phyloP scores from a whole-genome alignment of 805 yeast species.

The Pichia nakasei region DNA sequence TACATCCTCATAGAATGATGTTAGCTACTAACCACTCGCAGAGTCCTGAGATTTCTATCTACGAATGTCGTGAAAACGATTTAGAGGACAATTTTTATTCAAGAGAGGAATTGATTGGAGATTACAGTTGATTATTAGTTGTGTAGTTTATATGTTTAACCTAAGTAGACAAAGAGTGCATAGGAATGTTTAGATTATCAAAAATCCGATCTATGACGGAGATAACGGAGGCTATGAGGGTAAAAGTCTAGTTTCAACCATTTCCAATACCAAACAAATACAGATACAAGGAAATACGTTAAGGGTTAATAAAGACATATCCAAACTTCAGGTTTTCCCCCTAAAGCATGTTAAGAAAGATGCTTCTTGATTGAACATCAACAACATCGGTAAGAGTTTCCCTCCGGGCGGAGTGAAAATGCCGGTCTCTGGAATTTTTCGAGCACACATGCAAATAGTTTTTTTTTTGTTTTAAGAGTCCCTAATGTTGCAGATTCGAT shows the following conservation, averaged over 20 bases:
- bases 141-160: no score
- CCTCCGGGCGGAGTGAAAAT: not conserved
- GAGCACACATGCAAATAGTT: not conserved
- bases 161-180: no score
- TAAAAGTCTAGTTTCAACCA: no score
- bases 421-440: not conserved
- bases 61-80: conserved; percentile 37
- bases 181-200: not conserved
- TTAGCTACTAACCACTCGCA: conserved; percentile 79
- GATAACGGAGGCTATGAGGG: not conserved
- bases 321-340: no score
- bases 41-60: conserved; percentile 61
- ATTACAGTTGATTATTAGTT: not conserved
- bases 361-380: no score
- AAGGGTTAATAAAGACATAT: no score
- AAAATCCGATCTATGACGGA: not conserved
- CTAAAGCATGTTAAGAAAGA: no score
- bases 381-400: not conserved
- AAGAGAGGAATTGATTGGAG: conserved; percentile 7
- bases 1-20: conserved; percentile 95
- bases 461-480: no score
- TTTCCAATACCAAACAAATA: no score
- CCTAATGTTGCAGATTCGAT: no score
- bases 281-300: no score
- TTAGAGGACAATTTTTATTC: conserved; percentile 13